Base-by-base conservation (phyloP, 2,329 filamentous ascomycete genomes). In the Alternaria consortialis region DNA sequence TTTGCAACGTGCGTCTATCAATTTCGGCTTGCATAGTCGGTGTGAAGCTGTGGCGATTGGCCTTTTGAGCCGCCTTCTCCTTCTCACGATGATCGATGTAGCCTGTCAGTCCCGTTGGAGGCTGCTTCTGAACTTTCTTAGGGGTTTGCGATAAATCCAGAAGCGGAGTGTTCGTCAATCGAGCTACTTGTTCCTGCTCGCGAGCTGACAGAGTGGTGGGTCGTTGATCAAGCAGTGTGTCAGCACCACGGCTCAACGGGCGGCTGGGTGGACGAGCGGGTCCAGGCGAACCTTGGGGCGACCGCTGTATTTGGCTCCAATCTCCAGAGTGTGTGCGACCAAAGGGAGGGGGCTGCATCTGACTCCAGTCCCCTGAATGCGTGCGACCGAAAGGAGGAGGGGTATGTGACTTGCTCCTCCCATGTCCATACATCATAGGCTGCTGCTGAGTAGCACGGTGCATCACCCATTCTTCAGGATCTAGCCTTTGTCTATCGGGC, bases 111-210 rank as follows among this genome's bases (percentile, higher is more conserved):
- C 87, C 86, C 32, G 85, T 75, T 9, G 83, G 80, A 55, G 82
- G 81, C 43, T 81, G 79, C 61, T 70, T 68, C 48, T 77, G 70
- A 13, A 66, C 39, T 37, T 77, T 69, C 54, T 84, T 85, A 6
- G 72, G 59, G 51, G 85, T 37, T 75, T 79, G 37, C 75, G 85
- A 86, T 74, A 96, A 82, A 60, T 86, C 88, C 69, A 96, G 86
- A 51, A 97, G 82, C 0, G 93, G 91, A 0, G 88, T 89, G 1
- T 91, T 91, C 0, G 93, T 97, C 68, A 92, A 84, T 37, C 91
- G 88, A 9, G 93, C 91, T n/a, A 97, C 86, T 68, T 96, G 90
- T 79, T 96, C 92, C 76, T 96, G 93, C 77, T 97, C 93, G 15
- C 91, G 88, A 17, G 93, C 93, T 20, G 91, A 93, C n/a, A 97